Percentiles rank a stretch among this genome's conserved stretches.
phyloP scores from a whole-genome alignment of 1,139 yeast species.

The Blastobotrys elegans region DNA sequence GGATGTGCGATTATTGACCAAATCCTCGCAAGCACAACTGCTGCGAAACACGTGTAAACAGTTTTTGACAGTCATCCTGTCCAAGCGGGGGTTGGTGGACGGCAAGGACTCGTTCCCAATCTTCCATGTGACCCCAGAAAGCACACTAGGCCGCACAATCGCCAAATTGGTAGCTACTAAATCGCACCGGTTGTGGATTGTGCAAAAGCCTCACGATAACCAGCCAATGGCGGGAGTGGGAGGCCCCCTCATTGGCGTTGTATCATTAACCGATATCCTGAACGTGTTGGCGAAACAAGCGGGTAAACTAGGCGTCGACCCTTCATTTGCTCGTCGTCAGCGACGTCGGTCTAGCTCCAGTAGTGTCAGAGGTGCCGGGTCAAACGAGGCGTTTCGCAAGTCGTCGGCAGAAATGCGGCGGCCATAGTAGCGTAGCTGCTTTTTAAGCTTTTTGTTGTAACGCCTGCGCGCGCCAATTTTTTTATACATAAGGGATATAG shows the following conservation, averaged over 20 bases:
- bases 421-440: too few relatives aligned
- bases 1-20: constrained; percentile 82
- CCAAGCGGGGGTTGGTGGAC: constrained; percentile 84
- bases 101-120: constrained; percentile 97
- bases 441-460: too few relatives aligned
- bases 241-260: constrained; percentile 71
- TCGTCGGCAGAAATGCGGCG: not conserved
- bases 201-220: constrained; percentile 46
- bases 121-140: constrained; percentile 77
- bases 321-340: constrained; percentile 78
- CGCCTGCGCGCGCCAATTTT: too few relatives aligned
- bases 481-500: too few relatives aligned
- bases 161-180: constrained; percentile 95
- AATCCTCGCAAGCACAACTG: constrained; percentile 74
- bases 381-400: not conserved
- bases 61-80: constrained; percentile 79
- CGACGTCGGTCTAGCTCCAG: constrained; percentile 57
- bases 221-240: constrained; percentile 13
- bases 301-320: constrained; percentile 67
- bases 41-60: constrained; percentile 79
- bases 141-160: constrained; percentile 80
- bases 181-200: constrained; percentile 91
- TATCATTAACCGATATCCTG: constrained; percentile 83
- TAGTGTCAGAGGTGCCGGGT: constrained; percentile 25
- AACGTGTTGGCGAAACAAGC: constrained; percentile 72